Percentiles rank a stretch among this genome's conserved stretches.
These are phyloP conservation scores for Sclerotinia minor DNA, from an alignment of 2,329 filamentous ascomycete species.

Conservation along the genomic window DNA sequence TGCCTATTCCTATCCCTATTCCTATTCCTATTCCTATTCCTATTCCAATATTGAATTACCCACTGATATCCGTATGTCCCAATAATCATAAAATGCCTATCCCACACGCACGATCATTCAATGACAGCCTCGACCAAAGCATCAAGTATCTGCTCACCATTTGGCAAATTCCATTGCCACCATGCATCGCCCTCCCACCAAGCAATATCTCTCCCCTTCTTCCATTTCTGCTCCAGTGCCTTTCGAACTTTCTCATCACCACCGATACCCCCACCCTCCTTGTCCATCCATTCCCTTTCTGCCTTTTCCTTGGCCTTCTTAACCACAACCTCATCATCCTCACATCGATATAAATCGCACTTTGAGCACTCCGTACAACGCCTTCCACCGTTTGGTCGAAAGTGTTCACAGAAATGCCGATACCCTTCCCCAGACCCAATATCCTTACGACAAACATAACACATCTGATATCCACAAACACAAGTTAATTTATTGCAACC, in stretches of 20 bases:
- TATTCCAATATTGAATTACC: conserved; percentile 12
- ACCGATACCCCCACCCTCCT: conserved; percentile 59
- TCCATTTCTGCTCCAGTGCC: conserved; percentile 54
- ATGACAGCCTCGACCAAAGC: conserved; percentile 39
- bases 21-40: background rate
- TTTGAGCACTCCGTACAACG: conserved; percentile 77
- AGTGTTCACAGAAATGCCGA: conserved; percentile 94
- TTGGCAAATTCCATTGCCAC: conserved; percentile 37
- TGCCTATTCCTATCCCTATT: background rate
- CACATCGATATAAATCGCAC: conserved; percentile 72
- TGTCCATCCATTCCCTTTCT: conserved; percentile 68
- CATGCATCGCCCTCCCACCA: conserved; percentile 33
- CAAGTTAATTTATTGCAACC: conserved; percentile 98
- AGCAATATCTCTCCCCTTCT: conserved; percentile 30
- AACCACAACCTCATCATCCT: conserved; percentile 70
- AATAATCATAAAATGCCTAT: background rate
- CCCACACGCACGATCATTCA: conserved; percentile 29
- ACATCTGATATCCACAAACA: conserved; percentile 96
- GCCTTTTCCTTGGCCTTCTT: conserved; percentile 68
- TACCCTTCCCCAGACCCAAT: conserved; percentile 73
- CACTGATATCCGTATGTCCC: conserved; percentile 3
- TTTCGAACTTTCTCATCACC: conserved; percentile 58
- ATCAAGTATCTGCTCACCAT: conserved; percentile 40
- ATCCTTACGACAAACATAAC: conserved; percentile 88
- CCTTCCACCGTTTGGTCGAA: conserved; percentile 74